Evolutionary conservation across 2,329 filamentous ascomycete genomes (phyloP), one percentile per base, ranked within the genome.

Genomic region (Ceratocystis cacaofunesta): DNA sequence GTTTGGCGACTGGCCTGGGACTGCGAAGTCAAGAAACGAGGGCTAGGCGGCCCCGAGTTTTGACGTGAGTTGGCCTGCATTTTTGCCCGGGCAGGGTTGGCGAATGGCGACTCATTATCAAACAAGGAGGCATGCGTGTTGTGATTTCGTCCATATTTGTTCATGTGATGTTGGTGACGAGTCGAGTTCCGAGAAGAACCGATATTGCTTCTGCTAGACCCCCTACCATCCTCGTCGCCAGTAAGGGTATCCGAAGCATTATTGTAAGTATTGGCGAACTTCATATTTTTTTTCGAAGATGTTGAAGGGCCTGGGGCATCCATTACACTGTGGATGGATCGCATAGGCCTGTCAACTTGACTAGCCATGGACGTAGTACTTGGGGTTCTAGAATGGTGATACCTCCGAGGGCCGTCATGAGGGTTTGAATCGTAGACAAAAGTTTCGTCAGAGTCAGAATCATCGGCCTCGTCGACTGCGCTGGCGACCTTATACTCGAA

Each of bases 361-460:
- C 87, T 90, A 22, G 75, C 80, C 82, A 87, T 85, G 5, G 92
- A 97, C 3, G 92, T 95, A 55, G 91, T 89, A 75, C 92, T 97
- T 5, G 94, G 94, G 1, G 94, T 99, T 68, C 94, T 85, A 22
- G 92, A 97, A 76, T 97, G 92, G 76, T 97, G 92, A 74, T 92
- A 90, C 68, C 91, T 84, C 69, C 85, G 83, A n/a, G 82, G 82
- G 62, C 73, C 75, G 69, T 88, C 85, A 63, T 90, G 89, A 8
- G 92, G 94, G 72, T 99, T 99, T 30, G 94, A 97, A 75, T 99
- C 94, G 76, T 99, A 99, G 17, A 99, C 94, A 75, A 97, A 99
- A 0, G 94, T 97, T 75, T 97, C 94, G 72, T 96, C 94, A 1
- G 92, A 97, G 74, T 99, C 94, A 5, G 92, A 96, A 12, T 92